These are phyloP conservation scores for Rhizophora apiculata DNA, from an alignment of 345 rosid species.

Conservation along the genomic window DNA sequence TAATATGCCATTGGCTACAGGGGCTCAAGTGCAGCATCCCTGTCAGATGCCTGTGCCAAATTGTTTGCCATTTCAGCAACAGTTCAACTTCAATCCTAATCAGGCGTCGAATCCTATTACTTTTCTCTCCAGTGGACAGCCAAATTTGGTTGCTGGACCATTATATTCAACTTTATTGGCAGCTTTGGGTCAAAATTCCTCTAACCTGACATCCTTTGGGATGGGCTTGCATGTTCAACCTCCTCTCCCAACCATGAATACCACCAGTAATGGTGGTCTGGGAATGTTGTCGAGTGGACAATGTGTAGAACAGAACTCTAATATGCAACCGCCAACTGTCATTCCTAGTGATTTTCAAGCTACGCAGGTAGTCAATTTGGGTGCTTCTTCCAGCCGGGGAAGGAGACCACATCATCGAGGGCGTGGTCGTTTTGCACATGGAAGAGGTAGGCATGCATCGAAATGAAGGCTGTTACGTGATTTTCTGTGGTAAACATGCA, in stretches of 20 bases:
- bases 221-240: slow-evolving; percentile 32
- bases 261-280: slow-evolving; percentile 25
- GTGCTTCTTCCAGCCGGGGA: slow-evolving; percentile 41
- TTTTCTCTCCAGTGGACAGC: slow-evolving; percentile 41
- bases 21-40: slow-evolving; percentile 45
- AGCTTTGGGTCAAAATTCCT: slow-evolving; percentile 43
- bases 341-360: slow-evolving; percentile 23
- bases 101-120: slow-evolving; percentile 39
- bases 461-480: slow-evolving; percentile 8
- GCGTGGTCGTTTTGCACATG: slow-evolving; percentile 40
- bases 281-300: slow-evolving; percentile 22
- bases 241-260: slow-evolving; percentile 18
- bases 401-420: slow-evolving; percentile 41
- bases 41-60: slow-evolving; percentile 35
- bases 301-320: slow-evolving; percentile 17
- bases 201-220: slow-evolving; percentile 45
- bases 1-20: slow-evolving; percentile 46
- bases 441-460: slow-evolving; percentile 36
- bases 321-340: slow-evolving; percentile 12
- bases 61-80: slow-evolving; percentile 48
- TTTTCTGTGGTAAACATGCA: background rate
- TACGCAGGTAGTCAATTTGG: slow-evolving; percentile 38
- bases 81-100: slow-evolving; percentile 44
- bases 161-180: slow-evolving; percentile 44
- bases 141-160: slow-evolving; percentile 42